Conservation (phyloP, 1,139 yeast species). For the Spencermartinsiella ligniputridi region DNA sequence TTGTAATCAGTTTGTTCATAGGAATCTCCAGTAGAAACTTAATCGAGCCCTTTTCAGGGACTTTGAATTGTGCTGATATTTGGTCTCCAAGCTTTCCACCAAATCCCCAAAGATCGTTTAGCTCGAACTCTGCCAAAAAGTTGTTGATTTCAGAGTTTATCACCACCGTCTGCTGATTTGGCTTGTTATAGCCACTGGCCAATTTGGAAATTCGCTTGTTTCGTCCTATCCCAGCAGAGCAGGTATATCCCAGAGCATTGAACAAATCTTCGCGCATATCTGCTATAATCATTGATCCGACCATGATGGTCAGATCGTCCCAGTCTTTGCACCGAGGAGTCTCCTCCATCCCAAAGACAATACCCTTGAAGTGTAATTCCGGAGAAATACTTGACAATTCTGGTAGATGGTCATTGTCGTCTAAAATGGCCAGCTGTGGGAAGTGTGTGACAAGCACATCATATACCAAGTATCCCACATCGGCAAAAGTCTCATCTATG, state of each 20-base stretch:
- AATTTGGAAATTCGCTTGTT: conserved; percentile 77
- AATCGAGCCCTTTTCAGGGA: conserved; percentile 31
- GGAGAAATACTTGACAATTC: conserved; percentile 35
- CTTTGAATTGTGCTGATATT: conserved; percentile 39
- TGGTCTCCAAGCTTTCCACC: conserved; percentile 84
- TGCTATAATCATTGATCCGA: conserved; percentile 59
- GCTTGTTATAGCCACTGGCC: conserved; percentile 84
- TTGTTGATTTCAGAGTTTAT: conserved; percentile 43
- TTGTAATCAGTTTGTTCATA: conserved; percentile 32
- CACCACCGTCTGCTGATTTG: conserved; percentile 79
- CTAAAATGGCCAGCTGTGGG: conserved; percentile 35
- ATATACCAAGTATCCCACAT: conserved; percentile 59
- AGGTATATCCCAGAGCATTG: conserved; percentile 65
- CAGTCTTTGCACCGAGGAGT: conserved; percentile 47
- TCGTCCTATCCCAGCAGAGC: conserved; percentile 83
- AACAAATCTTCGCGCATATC: conserved; percentile 52
- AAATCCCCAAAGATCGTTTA: conserved; percentile 79
- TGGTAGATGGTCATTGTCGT: conserved; percentile 24
- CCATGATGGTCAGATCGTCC: conserved; percentile 71
- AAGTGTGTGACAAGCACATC: conserved; percentile 32
- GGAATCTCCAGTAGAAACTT: conserved; percentile 24
- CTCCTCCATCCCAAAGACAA: conserved; percentile 18
- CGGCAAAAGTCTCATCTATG: conserved; percentile 88
- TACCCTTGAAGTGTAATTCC: conserved; percentile 35
- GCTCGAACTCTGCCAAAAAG: conserved; percentile 58